These are phyloP conservation scores for Pichia phayaonensis DNA, from an alignment of 805 yeast genomes.

Conservation along the genomic window DNA sequence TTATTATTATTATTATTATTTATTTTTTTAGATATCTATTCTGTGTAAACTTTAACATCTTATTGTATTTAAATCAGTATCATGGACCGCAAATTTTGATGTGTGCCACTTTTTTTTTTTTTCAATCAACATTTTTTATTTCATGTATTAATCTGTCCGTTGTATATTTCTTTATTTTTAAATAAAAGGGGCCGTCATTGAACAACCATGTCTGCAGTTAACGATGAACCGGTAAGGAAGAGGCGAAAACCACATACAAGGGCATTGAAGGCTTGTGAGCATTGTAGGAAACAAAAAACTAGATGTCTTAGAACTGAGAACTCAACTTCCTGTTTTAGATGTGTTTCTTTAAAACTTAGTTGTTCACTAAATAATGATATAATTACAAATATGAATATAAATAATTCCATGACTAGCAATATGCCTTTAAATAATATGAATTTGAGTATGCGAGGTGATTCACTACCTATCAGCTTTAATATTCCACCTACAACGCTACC, in stretches of 20 bases:
- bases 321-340: slow-evolving; percentile 10
- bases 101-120: too few relatives aligned
- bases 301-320: slow-evolving; percentile 8
- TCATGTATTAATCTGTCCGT: too few relatives aligned
- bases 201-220: not conserved
- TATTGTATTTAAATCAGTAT: not conserved
- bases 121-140: too few relatives aligned
- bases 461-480: not conserved
- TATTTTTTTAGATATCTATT: not conserved
- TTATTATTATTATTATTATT: not conserved
- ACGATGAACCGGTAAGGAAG: not conserved
- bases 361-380: slow-evolving; percentile 8
- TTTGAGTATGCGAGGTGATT: not conserved
- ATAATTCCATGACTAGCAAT: not conserved
- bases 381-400: not conserved
- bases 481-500: not conserved
- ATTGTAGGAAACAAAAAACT: slow-evolving; percentile 12
- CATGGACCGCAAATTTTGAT: too few relatives aligned
- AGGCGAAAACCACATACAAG: slow-evolving; percentile 10
- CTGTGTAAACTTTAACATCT: not conserved
- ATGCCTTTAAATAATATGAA: not conserved
- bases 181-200: too few relatives aligned
- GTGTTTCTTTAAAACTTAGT: slow-evolving; percentile 7
- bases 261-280: slow-evolving; percentile 9
- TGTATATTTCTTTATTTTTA: too few relatives aligned